Conservation (phyloP, 352 stramenopile genomes). For the Peronospora farinosa region DNA sequence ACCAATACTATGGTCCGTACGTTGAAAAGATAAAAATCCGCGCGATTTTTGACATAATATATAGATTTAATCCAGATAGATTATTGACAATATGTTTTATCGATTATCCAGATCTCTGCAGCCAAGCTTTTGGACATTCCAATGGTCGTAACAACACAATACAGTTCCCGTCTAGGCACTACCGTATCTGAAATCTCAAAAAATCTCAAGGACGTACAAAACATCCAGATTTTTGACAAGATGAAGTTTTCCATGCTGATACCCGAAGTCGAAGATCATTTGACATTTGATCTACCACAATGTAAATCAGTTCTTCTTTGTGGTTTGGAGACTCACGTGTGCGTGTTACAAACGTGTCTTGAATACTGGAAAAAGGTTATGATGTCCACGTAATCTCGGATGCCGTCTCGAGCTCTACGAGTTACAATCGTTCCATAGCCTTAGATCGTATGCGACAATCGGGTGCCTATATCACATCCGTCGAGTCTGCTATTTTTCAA, state of each 20-base stretch:
- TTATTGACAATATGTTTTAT: not conserved
- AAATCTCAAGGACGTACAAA: slow-evolving; percentile 38
- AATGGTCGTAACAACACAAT: slow-evolving; percentile 94
- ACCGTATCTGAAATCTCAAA: slow-evolving; percentile 77
- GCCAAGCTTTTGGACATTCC: slow-evolving; percentile 88
- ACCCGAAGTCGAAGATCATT: slow-evolving; percentile 82
- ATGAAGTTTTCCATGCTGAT: slow-evolving; percentile 98
- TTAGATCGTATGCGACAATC: slow-evolving; percentile 89
- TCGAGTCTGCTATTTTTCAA: slow-evolving; percentile 94
- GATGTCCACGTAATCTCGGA: slow-evolving; percentile 96
- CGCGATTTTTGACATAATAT: no score
- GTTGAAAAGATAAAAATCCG: not conserved
- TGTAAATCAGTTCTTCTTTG: slow-evolving; percentile 90
- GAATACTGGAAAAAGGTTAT: slow-evolving; percentile 94
- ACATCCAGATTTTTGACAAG: slow-evolving; percentile 91
- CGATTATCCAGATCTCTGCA: slow-evolving; percentile 32
- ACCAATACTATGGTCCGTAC: slow-evolving; percentile 59
- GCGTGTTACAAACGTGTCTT: slow-evolving; percentile 93
- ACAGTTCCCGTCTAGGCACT: slow-evolving; percentile 90
- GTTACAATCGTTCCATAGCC: slow-evolving; percentile 89
- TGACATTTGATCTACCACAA: slow-evolving; percentile 42
- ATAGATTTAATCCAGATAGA: not conserved
- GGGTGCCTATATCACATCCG: slow-evolving; percentile 93
- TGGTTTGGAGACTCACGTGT: slow-evolving; percentile 95
- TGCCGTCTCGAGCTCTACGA: slow-evolving; percentile 86